Base-by-base conservation (phyloP, 2,329 filamentous ascomycete genomes). In the Pestalotiopsis sp. region DNA sequence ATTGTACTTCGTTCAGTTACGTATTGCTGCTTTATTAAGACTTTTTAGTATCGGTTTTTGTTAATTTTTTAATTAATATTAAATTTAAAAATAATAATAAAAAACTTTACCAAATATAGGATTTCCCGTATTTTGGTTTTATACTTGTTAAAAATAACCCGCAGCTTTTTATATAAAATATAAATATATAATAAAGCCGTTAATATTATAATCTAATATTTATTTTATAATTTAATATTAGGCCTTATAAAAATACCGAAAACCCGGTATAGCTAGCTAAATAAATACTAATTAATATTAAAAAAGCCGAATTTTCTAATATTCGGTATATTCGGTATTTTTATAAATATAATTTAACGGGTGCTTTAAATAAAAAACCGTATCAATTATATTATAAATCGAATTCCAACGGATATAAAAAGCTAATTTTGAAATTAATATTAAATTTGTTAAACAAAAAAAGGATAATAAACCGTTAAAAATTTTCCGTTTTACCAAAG, bases 51-150 rank as follows among this genome's bases (percentile, higher is more conserved):
- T 65, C 1, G 12, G 4, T 31, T 41, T 11, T 17, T 65, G 56
- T 41, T 52, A 56, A 52, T n/a, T 36, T 25, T n/a, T n/a, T n/a
- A 65, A 57, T 65, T 41, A 56, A 2, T 65, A 65, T n/a, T n/a
- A n/a, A n/a, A 52, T 11, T 25, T 25, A 13, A 52, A n/a, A n/a
- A n/a, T n/a, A n/a, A 25, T 45, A 45, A 45, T 45, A 45, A 45
- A 12, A 45, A 12, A 45, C n/a, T 14, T 14, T 45, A 45, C n/a
- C n/a, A n/a, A n/a, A 45, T 14, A 45, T 45, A 45, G 56, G 14
- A 62, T 25, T 64, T 61, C 36, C 1, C n/a, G n/a, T n/a, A n/a
- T n/a, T n/a, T n/a, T n/a, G n/a, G n/a, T n/a, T 2, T 1, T 45
- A 57, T 36, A 27, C 4, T 27, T 4, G 31, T 13, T 4, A 20